Evolutionary conservation across 768 basidiomycete species (phyloP).

Genomic region (Mycena rosella): DNA sequence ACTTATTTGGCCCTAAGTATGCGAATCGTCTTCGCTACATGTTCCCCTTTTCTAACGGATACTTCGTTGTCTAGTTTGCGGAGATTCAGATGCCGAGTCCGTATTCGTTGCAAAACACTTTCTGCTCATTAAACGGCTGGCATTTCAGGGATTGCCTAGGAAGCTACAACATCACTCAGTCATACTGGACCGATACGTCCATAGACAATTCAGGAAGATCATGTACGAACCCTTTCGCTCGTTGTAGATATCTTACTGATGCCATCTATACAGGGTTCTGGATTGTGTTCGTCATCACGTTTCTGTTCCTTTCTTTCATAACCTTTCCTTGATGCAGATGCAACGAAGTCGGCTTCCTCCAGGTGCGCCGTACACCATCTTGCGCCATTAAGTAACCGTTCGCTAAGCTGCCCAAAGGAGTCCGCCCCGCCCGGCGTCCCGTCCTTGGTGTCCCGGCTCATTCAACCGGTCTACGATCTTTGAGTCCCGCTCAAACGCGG

Average conservation of each 20-base stretch:
- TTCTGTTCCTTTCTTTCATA: background rate
- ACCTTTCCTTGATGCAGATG: conserved; percentile 56
- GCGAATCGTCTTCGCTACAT: conserved; percentile 38
- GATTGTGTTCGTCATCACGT: conserved; percentile 64
- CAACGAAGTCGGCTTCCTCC: conserved; percentile 75
- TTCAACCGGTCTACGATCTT: conserved; percentile 68
- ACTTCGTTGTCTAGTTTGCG: conserved; percentile 61
- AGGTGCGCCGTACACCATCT: conserved; percentile 47
- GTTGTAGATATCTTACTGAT: background rate
- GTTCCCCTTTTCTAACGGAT: background rate
- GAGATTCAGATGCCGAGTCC: conserved; percentile 59
- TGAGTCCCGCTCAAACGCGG: conserved; percentile 40
- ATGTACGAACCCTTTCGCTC: conserved; percentile 41
- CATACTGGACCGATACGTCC: conserved; percentile 66
- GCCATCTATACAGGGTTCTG: conserved; percentile 60
- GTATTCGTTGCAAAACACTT: conserved; percentile 37
- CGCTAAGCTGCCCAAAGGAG: conserved; percentile 46
- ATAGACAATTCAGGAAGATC: conserved; percentile 71
- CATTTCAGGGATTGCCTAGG: conserved; percentile 55
- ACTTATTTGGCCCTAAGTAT: conserved; percentile 61
- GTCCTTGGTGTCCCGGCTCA: conserved; percentile 66
- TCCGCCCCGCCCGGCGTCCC: conserved; percentile 54
- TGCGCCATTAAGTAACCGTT: background rate
- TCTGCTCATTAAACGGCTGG: conserved; percentile 1
- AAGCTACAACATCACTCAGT: conserved; percentile 53